These are phyloP conservation scores for Alternaria conjuncta DNA, from an alignment of 2,329 filamentous ascomycete species.

Conservation along the genomic window DNA sequence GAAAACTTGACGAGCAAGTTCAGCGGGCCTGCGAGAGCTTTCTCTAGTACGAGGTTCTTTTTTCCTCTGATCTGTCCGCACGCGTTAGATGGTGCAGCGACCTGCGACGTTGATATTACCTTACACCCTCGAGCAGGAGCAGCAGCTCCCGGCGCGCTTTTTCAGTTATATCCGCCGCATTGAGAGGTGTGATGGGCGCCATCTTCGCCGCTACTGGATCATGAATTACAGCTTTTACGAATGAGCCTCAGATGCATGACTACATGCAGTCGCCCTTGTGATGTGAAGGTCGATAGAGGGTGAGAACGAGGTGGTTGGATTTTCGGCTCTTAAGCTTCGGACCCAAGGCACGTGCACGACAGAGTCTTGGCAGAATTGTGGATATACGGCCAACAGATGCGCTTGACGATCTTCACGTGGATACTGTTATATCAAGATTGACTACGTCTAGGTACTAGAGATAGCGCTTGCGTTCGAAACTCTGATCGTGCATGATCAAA, in stretches of 20 bases:
- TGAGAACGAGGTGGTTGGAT: neutral
- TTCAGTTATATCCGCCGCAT: constrained; percentile 76
- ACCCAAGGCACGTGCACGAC: constrained; percentile 21
- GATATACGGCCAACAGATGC: neutral
- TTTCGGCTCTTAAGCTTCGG: constrained; percentile 14
- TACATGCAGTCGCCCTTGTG: constrained; percentile 13
- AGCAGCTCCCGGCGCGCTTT: constrained; percentile 89
- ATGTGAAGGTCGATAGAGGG: constrained; percentile 9
- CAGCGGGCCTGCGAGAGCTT: constrained; percentile 85
- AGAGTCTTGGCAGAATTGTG: constrained; percentile 15
- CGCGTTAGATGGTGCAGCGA: constrained; percentile 41
- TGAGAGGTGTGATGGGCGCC: constrained; percentile 74
- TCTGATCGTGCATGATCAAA: no score
- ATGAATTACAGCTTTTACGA: constrained; percentile 12
- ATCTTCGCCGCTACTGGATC: constrained; percentile 50
- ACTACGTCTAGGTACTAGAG: neutral
- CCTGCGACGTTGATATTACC: constrained; percentile 57
- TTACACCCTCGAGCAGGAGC: constrained; percentile 91
- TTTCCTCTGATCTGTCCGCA: constrained; percentile 84
- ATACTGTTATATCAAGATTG: no score
- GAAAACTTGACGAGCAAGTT: constrained; percentile 94
- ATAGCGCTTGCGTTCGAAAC: no score
- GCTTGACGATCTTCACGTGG: neutral
- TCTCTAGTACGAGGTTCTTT: constrained; percentile 96
- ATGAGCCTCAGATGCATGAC: constrained; percentile 9